These are phyloP conservation scores for Yarrowia sp. DNA, from an alignment of 805 yeast species.

Conservation along the genomic window DNA sequence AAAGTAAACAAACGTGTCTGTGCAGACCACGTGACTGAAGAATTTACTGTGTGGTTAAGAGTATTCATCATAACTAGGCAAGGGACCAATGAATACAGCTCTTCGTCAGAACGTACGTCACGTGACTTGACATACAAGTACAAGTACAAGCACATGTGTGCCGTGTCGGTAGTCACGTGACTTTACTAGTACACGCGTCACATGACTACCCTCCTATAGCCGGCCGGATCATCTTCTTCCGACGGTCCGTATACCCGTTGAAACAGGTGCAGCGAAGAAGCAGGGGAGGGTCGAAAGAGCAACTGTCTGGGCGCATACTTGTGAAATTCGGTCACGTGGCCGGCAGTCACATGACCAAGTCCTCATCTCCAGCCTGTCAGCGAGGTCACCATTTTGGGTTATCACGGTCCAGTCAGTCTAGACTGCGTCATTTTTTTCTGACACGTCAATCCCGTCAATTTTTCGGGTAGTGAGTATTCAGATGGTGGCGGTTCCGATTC, in stretches of 20 bases:
- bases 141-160: too few species aligned
- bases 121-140: too few species aligned
- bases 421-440: neutral
- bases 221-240: constrained; percentile 22
- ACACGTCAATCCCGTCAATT: neutral
- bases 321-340: neutral
- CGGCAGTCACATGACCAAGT: neutral
- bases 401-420: constrained; percentile 29
- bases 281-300: constrained; percentile 2
- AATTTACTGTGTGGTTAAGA: too few species aligned
- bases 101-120: too few species aligned
- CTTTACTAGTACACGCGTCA: neutral
- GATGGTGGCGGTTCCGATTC: neutral
- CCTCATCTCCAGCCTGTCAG: too few species aligned
- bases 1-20: neutral
- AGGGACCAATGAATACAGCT: too few species aligned
- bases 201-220: constrained; percentile 8
- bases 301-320: neutral
- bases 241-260: constrained; percentile 9
- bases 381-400: neutral
- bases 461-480: constrained; percentile 1
- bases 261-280: neutral
- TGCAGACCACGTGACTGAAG: too few species aligned
- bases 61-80: too few species aligned
- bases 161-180: too few species aligned